Evolutionary conservation across 2,329 filamentous ascomycete genomes (phyloP), one percentile per base, ranked within the genome.

Genomic region (Mycosphaerella sp.): DNA sequence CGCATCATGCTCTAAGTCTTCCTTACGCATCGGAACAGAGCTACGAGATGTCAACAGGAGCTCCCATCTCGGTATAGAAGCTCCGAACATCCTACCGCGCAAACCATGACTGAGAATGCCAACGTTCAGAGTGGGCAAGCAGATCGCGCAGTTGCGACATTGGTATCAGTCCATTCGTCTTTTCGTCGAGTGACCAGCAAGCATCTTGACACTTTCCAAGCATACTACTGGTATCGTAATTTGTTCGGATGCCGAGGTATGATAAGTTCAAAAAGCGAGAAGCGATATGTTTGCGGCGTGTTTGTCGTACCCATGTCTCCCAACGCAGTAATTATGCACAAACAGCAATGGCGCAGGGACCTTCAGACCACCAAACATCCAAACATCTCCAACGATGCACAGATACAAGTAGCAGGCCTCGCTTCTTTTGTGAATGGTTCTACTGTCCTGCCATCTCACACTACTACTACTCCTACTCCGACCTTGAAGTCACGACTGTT

Each of bases 21-120:
- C 27, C 32, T 39, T 57, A 49, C 41, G 56, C 46, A n/a, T 40
- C 42, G 39, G 44, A 54, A 3, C 35, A 46, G n/a, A 44, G 46
- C 32, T 18, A 16, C 36, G 17, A 39, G 14, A 14, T 18, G 4
- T 39, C 36, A 16, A 16, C 30, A 34, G 13, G 10, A 4, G 10
- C 30, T 34, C 10, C 13, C 30, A 12, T 34, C 30, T 39, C 36
- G 9, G 17, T 39, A 16, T 14, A 35, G 32, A 10, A 35, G 12
- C 14, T 35, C 5, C 32, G 14, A 35, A 9, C 32, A 35, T 35
- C 32, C 32, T 4, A 10, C 12, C 14, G 12, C 6, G 3, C 32
- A 35, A 39, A 3, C 7, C 12, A 39, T 39, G 13, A 18, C 36
- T 4, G 12, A 5, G 21, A 25, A 6, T 25, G 21, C 21, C 21